Percentiles rank a stretch among this genome's conserved stretches.
Conservation (phyloP, 176 grass and related monocot species). For the Themeda triandra region DNA sequence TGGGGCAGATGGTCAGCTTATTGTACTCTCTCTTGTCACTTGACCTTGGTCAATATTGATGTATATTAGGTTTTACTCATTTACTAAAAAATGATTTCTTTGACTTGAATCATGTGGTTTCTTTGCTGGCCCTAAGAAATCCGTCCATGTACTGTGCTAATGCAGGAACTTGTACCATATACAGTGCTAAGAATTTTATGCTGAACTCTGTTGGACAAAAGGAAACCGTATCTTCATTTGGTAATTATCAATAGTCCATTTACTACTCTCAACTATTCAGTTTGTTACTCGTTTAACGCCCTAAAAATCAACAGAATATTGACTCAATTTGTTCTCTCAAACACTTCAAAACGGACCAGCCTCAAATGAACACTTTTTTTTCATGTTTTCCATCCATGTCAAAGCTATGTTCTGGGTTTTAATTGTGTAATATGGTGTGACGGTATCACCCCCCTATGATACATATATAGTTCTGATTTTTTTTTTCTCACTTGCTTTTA, state of each 20-base stretch:
- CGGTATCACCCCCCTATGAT: too few species aligned
- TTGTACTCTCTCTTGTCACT: slow-evolving; percentile 22
- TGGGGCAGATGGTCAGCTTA: not conserved
- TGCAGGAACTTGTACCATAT: not conserved
- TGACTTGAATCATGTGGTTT: not conserved
- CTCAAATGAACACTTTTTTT: too few species aligned
- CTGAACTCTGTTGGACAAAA: not conserved
- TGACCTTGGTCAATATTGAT: slow-evolving; percentile 4
- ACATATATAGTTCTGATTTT: too few species aligned
- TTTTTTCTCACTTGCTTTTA: too few species aligned
- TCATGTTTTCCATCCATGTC: too few species aligned
- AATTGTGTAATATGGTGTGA: too few species aligned
- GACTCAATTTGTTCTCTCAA: not conserved
- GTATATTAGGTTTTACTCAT: slow-evolving; percentile 22
- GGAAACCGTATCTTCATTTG: not conserved
- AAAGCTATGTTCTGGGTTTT: too few species aligned
- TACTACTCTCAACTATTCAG: not conserved
- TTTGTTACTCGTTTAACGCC: not conserved
- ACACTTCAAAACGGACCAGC: not conserved
- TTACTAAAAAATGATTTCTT: not conserved
- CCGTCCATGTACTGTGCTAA: not conserved
- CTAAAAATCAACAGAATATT: not conserved
- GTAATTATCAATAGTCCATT: not conserved
- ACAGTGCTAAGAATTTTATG: not conserved
- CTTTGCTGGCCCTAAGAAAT: not conserved